phyloP scores from a whole-genome alignment of 805 yeast genomes.

The Suhomyces sp. region DNA sequence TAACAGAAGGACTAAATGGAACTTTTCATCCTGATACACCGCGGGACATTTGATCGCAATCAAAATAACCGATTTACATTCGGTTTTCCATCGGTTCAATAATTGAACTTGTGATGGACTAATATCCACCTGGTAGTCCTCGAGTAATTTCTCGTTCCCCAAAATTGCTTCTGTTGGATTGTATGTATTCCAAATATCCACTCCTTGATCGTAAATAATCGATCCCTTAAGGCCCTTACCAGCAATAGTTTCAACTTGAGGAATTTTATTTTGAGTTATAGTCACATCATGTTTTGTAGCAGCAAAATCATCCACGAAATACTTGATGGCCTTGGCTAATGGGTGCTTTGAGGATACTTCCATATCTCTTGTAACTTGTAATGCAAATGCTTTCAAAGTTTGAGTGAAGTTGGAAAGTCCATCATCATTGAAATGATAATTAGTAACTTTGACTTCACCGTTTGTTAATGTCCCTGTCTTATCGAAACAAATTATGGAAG shows the following conservation, averaged over 20 bases:
- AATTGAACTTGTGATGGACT: conserved; percentile 31
- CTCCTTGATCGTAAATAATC: conserved; percentile 23
- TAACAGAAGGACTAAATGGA: conserved; percentile 45
- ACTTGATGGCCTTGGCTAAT: conserved; percentile 56
- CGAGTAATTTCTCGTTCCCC: conserved; percentile 63
- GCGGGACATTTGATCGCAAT: conserved; percentile 44
- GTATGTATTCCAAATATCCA: conserved; percentile 31
- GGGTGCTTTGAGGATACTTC: conserved; percentile 72
- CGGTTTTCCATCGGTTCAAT: conserved; percentile 55
- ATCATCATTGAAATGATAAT: conserved; percentile 34
- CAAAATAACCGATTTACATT: conserved; percentile 63
- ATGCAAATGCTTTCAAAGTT: conserved; percentile 21
- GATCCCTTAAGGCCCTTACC: conserved; percentile 61
- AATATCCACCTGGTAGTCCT: conserved; percentile 44
- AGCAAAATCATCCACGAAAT: conserved; percentile 33
- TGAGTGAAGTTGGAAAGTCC: conserved; percentile 11
- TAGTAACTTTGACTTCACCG: conserved; percentile 58
- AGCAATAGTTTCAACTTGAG: conserved; percentile 51
- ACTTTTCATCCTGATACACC: conserved; percentile 26
- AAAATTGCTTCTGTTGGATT: conserved; percentile 40
- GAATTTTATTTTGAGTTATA: conserved; percentile 37
- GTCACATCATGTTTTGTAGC: conserved; percentile 16
- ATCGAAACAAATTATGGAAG: conserved; percentile 69
- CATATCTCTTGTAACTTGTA: conserved; percentile 56
- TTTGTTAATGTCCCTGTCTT: conserved; percentile 79